Evolutionary conservation across 345 rosid species (phyloP).

Genomic region (Reutealis trisperma): DNA sequence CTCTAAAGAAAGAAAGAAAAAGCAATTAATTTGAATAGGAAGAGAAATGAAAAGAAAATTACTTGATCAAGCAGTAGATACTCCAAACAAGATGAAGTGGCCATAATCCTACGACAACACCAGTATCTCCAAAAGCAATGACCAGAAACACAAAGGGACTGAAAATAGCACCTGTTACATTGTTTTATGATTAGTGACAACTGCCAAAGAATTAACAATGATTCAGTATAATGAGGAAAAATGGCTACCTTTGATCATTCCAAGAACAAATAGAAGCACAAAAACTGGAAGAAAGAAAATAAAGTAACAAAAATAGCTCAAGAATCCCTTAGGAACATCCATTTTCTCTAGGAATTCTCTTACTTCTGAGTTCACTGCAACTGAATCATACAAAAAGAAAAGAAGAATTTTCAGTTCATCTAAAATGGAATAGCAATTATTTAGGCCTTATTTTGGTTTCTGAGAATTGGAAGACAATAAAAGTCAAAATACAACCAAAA

Average conservation of each 20-base stretch:
- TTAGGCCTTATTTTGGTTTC: background rate
- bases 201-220: background rate
- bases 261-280: constrained; percentile 12
- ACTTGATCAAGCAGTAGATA: constrained; percentile 22
- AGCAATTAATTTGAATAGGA: background rate
- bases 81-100: constrained; percentile 29
- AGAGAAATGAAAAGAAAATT: background rate
- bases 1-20: background rate
- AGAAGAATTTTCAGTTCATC: background rate
- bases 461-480: background rate
- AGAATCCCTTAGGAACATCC: constrained; percentile 21
- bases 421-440: background rate
- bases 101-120: constrained; percentile 23
- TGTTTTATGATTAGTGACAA: background rate
- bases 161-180: constrained; percentile 19
- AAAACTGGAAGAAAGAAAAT: constrained; percentile 18
- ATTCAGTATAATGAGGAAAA: background rate
- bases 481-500: background rate
- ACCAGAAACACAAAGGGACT: constrained; percentile 23
- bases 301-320: constrained; percentile 13
- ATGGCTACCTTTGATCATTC: constrained; percentile 16
- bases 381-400: background rate
- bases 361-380: background rate
- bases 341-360: background rate
- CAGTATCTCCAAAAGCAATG: constrained; percentile 28